Conservation (phyloP, 768 basidiomycete species). For the Psilocybe cyanescens region DNA sequence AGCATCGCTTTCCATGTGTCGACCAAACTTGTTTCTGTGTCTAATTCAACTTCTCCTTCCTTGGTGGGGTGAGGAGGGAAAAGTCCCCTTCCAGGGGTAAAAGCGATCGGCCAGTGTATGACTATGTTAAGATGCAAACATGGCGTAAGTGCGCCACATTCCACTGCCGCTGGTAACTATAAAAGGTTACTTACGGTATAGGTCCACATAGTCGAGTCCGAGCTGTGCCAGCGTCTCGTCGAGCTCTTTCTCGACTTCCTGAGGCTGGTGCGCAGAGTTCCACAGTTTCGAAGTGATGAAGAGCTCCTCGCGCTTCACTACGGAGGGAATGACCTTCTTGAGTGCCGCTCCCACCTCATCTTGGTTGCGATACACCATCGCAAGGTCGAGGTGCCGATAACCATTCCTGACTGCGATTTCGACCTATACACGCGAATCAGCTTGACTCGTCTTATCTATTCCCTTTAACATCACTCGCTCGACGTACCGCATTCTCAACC, state of each 20-base stretch:
- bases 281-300: conserved; percentile 86
- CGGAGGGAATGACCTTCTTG: conserved; percentile 76
- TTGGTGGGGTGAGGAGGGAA: conserved; percentile 54
- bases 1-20: conserved; percentile 88
- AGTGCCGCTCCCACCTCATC: conserved; percentile 75
- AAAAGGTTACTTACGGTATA: conserved; percentile 60
- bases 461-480: no score
- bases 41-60: conserved; percentile 54
- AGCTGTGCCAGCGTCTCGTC: conserved; percentile 77
- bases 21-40: conserved; percentile 60
- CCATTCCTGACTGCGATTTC: conserved; percentile 76
- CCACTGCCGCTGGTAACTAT: not conserved
- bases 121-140: conserved; percentile 40
- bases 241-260: conserved; percentile 71
- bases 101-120: conserved; percentile 81
- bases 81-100: conserved; percentile 58
- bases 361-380: conserved; percentile 81
- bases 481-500: conserved; percentile 69
- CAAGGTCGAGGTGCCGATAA: conserved; percentile 86
- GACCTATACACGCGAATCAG: conserved; percentile 46
- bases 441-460: not conserved
- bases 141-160: conserved; percentile 1
- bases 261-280: conserved; percentile 74
- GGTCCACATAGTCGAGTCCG: conserved; percentile 76
- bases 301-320: conserved; percentile 80